Evolutionary conservation across 2,329 filamentous ascomycete genomes (phyloP), one percentile per base, ranked within the genome.

Genomic region (Monosporascus sp.): DNA sequence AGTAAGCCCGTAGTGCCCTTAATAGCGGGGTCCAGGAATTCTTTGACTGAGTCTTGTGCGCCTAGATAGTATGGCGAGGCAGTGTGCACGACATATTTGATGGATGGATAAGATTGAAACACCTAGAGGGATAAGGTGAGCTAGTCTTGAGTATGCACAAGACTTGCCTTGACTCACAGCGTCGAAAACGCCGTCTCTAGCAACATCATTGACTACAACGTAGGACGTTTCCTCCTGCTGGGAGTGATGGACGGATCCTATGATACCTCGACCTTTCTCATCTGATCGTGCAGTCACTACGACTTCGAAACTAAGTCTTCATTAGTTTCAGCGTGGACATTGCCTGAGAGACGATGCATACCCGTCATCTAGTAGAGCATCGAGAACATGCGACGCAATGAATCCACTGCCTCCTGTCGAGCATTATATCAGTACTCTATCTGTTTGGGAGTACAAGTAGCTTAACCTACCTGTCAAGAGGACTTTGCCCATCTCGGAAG

Each of bases 1-100:
- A 84, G 69, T 5, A 84, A 65, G 5, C 74, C 74, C 0, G 68
- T 69, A 0, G 78, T 81, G 9, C 80, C 80, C 17, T 76, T 74
- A 46, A 85, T 74, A 7, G 80, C 81, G 0, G 81, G 81, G 47
- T 81, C 74, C 9, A 84, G 70, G 24, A 84, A 71, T 44, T 80
- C 77, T 18, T 65, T 68, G 9, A 70, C 64, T 5, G 70, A 70
- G 53, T 77, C 74, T 3, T 80, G 77, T 47, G 86, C 78, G 48
- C 84, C 83, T 66, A 85, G 80, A 62, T 88, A 85, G 73, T 89
- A 92, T 0, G 89, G 88, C 0, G 81, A 86, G 2, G 88, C 87
- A 6, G 87, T 89, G 67, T 90, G 87, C 50, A 90, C 77, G 48
- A 93, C 87, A 46, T 80, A 85, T 62, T 89, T 85, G 57, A 93